phyloP scores from a whole-genome alignment of 306 rosid genomes.

The Prunus mume region DNA sequence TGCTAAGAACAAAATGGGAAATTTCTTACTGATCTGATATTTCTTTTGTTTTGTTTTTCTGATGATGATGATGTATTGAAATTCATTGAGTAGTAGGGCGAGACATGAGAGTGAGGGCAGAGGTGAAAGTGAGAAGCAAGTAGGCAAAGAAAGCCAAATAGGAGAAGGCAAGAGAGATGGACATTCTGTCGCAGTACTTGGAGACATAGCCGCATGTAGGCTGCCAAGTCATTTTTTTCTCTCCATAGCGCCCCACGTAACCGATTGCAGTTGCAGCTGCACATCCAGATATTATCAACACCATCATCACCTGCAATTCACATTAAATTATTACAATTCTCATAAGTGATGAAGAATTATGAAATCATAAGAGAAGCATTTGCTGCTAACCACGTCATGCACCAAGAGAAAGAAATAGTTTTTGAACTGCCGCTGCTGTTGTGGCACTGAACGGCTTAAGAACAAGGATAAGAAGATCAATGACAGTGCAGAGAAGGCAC shows the following conservation, averaged over 20 bases:
- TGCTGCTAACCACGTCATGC: conserved; percentile 46
- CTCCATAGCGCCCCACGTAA: conserved; percentile 60
- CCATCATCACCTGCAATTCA: conserved; percentile 42
- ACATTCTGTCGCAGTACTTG: conserved; percentile 51
- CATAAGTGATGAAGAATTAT: too few relatives aligned
- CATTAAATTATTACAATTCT: too few relatives aligned
- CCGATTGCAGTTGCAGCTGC: conserved; percentile 68
- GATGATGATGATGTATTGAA: not conserved
- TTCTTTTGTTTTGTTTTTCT: not conserved
- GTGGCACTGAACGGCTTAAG: conserved; percentile 22
- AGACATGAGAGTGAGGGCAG: conserved; percentile 33
- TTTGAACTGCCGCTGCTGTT: not conserved
- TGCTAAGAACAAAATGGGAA: not conserved
- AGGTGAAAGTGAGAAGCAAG: conserved; percentile 40
- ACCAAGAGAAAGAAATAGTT: conserved; percentile 40
- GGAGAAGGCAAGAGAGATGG: conserved; percentile 41
- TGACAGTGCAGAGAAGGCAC: conserved; percentile 42
- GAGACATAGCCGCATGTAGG: conserved; percentile 46
- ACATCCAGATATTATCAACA: conserved; percentile 59
- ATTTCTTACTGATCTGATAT: not conserved
- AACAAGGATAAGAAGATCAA: conserved; percentile 19
- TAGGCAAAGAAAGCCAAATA: conserved; percentile 54
- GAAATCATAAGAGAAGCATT: too few relatives aligned
- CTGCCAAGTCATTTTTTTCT: conserved; percentile 47
- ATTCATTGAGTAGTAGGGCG: not conserved